Evolutionary conservation across 345 rosid genomes (phyloP), one percentile per base, ranked within the genome.

Genomic region (Gossypium ekmanianum): DNA sequence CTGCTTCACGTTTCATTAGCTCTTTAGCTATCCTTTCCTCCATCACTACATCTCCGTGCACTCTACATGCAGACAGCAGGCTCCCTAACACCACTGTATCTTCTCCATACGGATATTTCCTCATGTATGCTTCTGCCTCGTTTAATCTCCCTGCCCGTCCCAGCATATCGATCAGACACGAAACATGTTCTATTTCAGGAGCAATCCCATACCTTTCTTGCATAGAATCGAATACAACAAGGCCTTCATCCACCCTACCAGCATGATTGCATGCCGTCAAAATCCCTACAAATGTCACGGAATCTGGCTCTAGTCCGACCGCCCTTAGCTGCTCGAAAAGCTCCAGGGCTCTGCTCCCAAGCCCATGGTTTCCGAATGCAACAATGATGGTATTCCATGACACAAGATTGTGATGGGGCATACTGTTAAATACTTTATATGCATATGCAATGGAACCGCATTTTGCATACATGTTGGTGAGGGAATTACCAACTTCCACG

Each of bases 361-460:
- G 82, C 34, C 94, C 91, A 45, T 90, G 91, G 78, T 85, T 83
- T 24, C 87, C 94, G 44, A 74, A 81, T 45, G 79, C 94, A 74
- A 84, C 79, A 74, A 90, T 84, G 43, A 90, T 82, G 73, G 91
- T 88, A 76, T 90, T 90, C 91, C 91, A 88, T 3, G 92, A 84
- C 65, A 90, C 85, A 54, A 84, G 79, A 81, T 87, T 87, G 34
- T 29, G 83, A 47, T 55, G 75, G 34, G 44, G 55, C 89, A 87
- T 90, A 70, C 65, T 67, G 67, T 68, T 77, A 76, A 88, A 90
- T 70, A 78, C 57, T 22, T 67, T 63, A 71, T 70, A 76, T 50
- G 88, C 85, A 76, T 75, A 74, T 39, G 27, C 75, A 16, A 90
- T 81, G 29, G 76, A 88, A 73, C 92, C 92, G 57, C 94, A 90